Evolutionary conservation across 1,284 basidiomycete genomes (phyloP).

Genomic region (Apiotrichum brassicae): DNA sequence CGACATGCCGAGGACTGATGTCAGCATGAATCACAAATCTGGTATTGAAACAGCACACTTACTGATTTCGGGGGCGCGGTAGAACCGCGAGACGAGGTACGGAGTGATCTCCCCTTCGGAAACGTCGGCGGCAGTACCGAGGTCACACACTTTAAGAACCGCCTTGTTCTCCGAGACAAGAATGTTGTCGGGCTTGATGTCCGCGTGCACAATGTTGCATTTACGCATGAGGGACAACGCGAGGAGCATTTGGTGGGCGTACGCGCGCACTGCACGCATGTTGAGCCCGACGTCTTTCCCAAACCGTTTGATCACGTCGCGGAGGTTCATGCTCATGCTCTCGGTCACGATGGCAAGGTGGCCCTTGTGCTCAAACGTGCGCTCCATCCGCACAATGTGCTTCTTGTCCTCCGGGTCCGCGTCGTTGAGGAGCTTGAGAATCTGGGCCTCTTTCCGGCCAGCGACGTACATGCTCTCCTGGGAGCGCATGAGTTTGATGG

Average conservation of each 20-base stretch:
- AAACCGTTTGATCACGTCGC: slow-evolving; percentile 97
- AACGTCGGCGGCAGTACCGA: slow-evolving; percentile 90
- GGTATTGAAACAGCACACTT: slow-evolving; percentile 36
- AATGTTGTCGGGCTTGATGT: slow-evolving; percentile 96
- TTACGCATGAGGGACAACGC: slow-evolving; percentile 79
- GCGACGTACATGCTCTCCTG: slow-evolving; percentile 99
- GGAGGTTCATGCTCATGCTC: slow-evolving; percentile 91
- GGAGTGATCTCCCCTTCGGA: slow-evolving; percentile 90
- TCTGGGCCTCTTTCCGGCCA: slow-evolving; percentile 85
- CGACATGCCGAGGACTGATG: slow-evolving; percentile 80
- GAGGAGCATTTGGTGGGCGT: slow-evolving; percentile 92
- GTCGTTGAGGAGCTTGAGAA: slow-evolving; percentile 75
- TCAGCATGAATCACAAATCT: background rate
- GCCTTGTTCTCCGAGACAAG: slow-evolving; percentile 93
- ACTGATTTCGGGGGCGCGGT: slow-evolving; percentile 99
- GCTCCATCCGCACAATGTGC: slow-evolving; percentile 82
- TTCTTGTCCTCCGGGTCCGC: slow-evolving; percentile 96
- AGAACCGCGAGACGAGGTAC: slow-evolving; percentile 95
- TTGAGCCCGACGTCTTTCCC: slow-evolving; percentile 97
- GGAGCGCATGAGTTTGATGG: slow-evolving; percentile 92
- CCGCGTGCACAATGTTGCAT: slow-evolving; percentile 91
- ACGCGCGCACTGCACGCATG: slow-evolving; percentile 92
- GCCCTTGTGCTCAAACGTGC: slow-evolving; percentile 93
- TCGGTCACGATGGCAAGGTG: slow-evolving; percentile 97
- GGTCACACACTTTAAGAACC: slow-evolving; percentile 86